Conservation (phyloP, 208 protist species). For the Wallacemonas rigidus region DNA sequence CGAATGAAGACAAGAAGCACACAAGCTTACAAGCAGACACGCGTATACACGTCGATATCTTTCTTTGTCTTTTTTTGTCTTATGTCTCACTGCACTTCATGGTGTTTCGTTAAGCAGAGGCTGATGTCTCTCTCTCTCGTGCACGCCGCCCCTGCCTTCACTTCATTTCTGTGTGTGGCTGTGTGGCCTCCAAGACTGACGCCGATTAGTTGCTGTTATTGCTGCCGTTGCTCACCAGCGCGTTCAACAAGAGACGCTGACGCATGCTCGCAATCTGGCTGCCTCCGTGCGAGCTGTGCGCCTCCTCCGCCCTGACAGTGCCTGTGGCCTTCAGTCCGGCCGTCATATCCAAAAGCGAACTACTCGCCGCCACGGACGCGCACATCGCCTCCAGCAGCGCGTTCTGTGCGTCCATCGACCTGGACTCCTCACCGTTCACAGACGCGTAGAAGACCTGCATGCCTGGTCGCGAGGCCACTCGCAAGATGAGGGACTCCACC, state of each 20-base stretch:
- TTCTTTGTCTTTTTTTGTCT: too few relatives aligned
- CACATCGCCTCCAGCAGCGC: slow-evolving; percentile 37
- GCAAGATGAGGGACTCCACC: slow-evolving; percentile 29
- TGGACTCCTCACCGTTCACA: slow-evolving; percentile 21
- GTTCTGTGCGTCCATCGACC: slow-evolving; percentile 1
- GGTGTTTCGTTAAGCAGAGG: too few relatives aligned
- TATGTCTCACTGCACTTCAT: too few relatives aligned
- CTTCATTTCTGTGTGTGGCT: too few relatives aligned
- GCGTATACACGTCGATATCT: background rate
- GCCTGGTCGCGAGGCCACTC: slow-evolving; percentile 25
- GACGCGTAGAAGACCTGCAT: slow-evolving; percentile 50
- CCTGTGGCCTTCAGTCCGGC: slow-evolving; percentile 18
- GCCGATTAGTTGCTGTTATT: background rate
- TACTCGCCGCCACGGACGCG: slow-evolving; percentile 27
- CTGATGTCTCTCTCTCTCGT: too few relatives aligned
- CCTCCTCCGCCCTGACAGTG: slow-evolving; percentile 18
- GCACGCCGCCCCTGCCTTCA: too few relatives aligned
- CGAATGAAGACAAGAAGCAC: too few relatives aligned
- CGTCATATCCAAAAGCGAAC: slow-evolving; percentile 45
- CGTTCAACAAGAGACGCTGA: slow-evolving; percentile 58
- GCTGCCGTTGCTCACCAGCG: slow-evolving; percentile 22
- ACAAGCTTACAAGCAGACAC: background rate
- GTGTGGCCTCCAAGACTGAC: too few relatives aligned
- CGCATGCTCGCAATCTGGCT: slow-evolving; percentile 34
- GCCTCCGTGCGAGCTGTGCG: background rate